phyloP scores from a whole-genome alignment of 495 filamentous ascomycete genomes.

The Trichoderma erinaceum region DNA sequence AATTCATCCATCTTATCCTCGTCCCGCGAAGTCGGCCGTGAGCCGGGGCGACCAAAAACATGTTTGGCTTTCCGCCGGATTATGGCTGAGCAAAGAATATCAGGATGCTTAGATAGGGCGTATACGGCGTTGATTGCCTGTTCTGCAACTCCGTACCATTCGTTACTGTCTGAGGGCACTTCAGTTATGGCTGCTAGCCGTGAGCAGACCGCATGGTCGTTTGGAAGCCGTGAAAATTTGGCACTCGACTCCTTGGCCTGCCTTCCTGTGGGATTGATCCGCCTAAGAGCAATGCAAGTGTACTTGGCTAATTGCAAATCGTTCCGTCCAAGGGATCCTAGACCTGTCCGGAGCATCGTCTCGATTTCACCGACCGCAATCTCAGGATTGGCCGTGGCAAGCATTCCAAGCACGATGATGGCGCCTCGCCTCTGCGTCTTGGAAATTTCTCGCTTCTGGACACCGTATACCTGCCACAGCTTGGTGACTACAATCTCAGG shows the following conservation, averaged over 20 bases:
- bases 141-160: constrained; percentile 97
- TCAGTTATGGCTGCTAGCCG: constrained; percentile 80
- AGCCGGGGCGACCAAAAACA: constrained; percentile 55
- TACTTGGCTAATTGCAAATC: constrained; percentile 90
- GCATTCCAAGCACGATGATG: constrained; percentile 96
- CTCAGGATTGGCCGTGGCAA: constrained; percentile 85
- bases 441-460: constrained; percentile 89
- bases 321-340: constrained; percentile 69
- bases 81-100: constrained; percentile 88
- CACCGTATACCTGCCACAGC: constrained; percentile 94
- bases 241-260: constrained; percentile 64
- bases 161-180: constrained; percentile 77
- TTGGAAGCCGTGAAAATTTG: constrained; percentile 72
- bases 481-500: constrained; percentile 82
- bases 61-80: constrained; percentile 77
- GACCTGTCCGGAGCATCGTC: constrained; percentile 82
- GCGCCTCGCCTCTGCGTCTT: constrained; percentile 84
- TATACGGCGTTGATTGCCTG: constrained; percentile 97
- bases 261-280: constrained; percentile 77
- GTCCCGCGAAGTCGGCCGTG: constrained; percentile 39
- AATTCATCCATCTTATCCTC: constrained; percentile 24
- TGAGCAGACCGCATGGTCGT: constrained; percentile 80
- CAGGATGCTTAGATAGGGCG: constrained; percentile 86
- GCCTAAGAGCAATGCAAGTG: constrained; percentile 83
- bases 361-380: constrained; percentile 92